Evolutionary conservation across 2,329 filamentous ascomycete genomes (phyloP).

Genomic region (Cadophora luteo-olivacea): DNA sequence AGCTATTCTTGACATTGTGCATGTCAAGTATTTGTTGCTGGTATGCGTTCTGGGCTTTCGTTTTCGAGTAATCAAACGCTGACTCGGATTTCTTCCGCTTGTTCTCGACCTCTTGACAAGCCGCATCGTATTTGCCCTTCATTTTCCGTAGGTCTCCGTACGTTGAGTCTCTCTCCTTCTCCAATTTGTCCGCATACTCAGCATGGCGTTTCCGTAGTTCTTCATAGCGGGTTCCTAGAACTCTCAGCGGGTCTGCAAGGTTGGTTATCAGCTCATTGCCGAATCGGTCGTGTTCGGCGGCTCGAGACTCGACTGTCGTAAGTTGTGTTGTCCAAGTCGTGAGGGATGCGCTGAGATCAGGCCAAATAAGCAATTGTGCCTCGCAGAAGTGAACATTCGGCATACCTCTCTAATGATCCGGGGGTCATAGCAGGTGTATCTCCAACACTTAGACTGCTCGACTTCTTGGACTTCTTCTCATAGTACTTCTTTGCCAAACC

Average conservation of each 20-base stretch:
- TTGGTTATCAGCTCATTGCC: slow-evolving; percentile 78
- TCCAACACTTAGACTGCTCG: slow-evolving; percentile 86
- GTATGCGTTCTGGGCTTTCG: slow-evolving; percentile 89
- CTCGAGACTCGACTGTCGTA: slow-evolving; percentile 85
- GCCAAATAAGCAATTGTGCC: slow-evolving; percentile 32
- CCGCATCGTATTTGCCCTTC: slow-evolving; percentile 91
- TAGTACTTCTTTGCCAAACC: slow-evolving; percentile 94
- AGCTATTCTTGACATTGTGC: slow-evolving; percentile 99
- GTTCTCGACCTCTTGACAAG: slow-evolving; percentile 93
- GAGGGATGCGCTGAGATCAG: slow-evolving; percentile 75
- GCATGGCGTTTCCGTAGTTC: slow-evolving; percentile 90
- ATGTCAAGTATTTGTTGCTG: slow-evolving; percentile 93
- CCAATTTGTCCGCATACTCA: slow-evolving; percentile 87
- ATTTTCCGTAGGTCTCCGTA: slow-evolving; percentile 88
- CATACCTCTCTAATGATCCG: slow-evolving; percentile 86
- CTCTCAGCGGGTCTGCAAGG: slow-evolving; percentile 86
- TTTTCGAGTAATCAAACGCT: slow-evolving; percentile 84
- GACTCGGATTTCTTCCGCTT: slow-evolving; percentile 94
- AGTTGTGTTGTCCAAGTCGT: slow-evolving; percentile 97
- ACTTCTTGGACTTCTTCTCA: slow-evolving; percentile 94
- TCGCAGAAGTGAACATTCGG: slow-evolving; percentile 21
- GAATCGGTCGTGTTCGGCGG: slow-evolving; percentile 87
- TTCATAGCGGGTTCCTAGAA: slow-evolving; percentile 77
- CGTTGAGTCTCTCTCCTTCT: slow-evolving; percentile 84
- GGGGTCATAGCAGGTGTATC: slow-evolving; percentile 93